A percentile compares a stretch with the other conserved stretches of the same genome.
phyloP scores from a whole-genome alignment of 768 basidiomycete genomes.

The Paxillus involutus region DNA sequence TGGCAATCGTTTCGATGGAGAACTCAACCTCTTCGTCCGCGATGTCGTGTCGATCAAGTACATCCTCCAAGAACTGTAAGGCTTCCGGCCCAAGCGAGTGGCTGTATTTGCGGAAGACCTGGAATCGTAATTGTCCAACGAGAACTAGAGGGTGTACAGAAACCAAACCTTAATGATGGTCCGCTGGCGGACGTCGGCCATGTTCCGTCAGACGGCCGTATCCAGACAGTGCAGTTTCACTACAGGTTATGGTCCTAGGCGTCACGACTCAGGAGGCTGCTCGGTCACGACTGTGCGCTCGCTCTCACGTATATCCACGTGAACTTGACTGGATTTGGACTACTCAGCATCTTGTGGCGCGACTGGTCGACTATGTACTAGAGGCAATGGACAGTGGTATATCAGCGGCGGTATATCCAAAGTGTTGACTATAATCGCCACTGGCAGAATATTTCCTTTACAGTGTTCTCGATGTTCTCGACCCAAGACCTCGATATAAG shows the following conservation, averaged over 20 bases:
- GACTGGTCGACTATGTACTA: not conserved
- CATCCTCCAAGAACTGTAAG: slow-evolving; percentile 66
- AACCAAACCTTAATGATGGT: slow-evolving; percentile 43
- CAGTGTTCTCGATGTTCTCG: slow-evolving; percentile 50
- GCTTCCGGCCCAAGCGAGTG: slow-evolving; percentile 84
- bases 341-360: not conserved
- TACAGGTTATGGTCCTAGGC: not conserved
- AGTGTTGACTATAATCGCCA: too few species aligned
- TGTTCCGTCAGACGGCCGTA: slow-evolving; percentile 6
- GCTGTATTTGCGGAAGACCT: slow-evolving; percentile 89
- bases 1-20: slow-evolving; percentile 77
- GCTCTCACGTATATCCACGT: not conserved
- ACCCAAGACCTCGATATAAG: slow-evolving; percentile 72
- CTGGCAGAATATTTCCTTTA: not conserved
- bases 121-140: slow-evolving; percentile 1
- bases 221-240: not conserved
- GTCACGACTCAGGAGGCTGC: not conserved
- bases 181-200: slow-evolving; percentile 40
- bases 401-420: not conserved
- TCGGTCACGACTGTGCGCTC: not conserved
- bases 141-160: not conserved
- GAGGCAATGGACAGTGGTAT: not conserved
- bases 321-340: slow-evolving; percentile 13
- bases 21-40: slow-evolving; percentile 65
- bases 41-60: slow-evolving; percentile 73